Conservation (phyloP, 306 rosid genomes). For the Senna tora region DNA sequence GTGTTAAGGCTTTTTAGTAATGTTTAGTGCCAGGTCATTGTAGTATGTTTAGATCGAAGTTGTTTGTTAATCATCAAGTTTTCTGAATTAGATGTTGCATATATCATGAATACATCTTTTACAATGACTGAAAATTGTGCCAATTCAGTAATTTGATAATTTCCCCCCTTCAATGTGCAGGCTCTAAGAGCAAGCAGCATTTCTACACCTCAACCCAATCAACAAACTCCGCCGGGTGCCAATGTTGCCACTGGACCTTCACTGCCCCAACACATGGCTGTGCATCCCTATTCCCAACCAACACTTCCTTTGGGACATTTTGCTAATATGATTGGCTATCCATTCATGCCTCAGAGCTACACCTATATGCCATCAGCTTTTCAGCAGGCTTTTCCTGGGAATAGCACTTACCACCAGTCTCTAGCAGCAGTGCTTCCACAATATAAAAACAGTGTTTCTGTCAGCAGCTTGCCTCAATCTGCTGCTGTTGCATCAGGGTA, state of each 20-base stretch:
- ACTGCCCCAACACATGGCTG: conserved; percentile 89
- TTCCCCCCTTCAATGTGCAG: conserved; percentile 48
- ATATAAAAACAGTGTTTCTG: conserved; percentile 92
- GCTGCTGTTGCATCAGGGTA: conserved; percentile 87
- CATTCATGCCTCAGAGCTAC: conserved; percentile 97
- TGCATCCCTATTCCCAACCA: conserved; percentile 97
- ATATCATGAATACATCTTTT: conserved; percentile 26
- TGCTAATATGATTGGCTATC: conserved; percentile 94
- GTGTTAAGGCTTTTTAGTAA: no score
- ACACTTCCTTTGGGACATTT: conserved; percentile 87
- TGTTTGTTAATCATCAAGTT: conserved; percentile 4
- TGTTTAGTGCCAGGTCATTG: background rate
- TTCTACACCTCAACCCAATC: conserved; percentile 73
- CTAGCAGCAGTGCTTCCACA: conserved; percentile 94
- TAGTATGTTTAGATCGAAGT: background rate
- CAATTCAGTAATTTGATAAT: conserved; percentile 27
- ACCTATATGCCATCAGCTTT: conserved; percentile 97
- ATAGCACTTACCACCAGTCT: conserved; percentile 94
- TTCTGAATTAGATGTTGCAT: conserved; percentile 10
- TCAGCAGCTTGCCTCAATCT: conserved; percentile 94
- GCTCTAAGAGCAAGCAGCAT: conserved; percentile 73
- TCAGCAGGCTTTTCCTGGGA: conserved; percentile 94
- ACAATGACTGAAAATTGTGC: conserved; percentile 2
- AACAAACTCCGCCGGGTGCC: conserved; percentile 67
- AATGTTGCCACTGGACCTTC: conserved; percentile 85